Conservation (phyloP, 176 grass and related monocot species). For the Dendrocalamus sinicus region DNA sequence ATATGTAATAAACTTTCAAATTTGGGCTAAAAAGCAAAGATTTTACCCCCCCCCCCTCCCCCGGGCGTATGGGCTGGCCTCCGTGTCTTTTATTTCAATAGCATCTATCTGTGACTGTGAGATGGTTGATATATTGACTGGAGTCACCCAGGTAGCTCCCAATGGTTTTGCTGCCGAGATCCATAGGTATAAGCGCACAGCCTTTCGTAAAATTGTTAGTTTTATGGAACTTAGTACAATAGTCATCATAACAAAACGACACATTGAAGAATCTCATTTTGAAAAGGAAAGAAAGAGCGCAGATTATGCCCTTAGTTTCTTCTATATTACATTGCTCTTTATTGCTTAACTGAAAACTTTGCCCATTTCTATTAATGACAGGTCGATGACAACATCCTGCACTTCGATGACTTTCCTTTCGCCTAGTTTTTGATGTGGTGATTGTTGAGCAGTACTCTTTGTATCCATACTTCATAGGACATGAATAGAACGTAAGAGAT, state of each 20-base stretch:
- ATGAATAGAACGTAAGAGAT: slow-evolving; percentile 57
- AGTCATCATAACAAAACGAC: neutral
- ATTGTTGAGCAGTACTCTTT: slow-evolving; percentile 36
- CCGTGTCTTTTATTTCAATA: neutral
- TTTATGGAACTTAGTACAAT: slow-evolving; percentile 6
- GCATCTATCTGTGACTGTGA: neutral
- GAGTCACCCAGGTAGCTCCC: neutral
- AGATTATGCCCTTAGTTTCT: slow-evolving; percentile 7
- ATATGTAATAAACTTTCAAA: no score
- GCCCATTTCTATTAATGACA: slow-evolving; percentile 35
- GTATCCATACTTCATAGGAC: slow-evolving; percentile 61
- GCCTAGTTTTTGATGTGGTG: slow-evolving; percentile 34
- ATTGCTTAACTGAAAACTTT: slow-evolving; percentile 15
- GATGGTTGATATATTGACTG: neutral
- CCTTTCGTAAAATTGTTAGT: neutral
- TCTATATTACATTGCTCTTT: slow-evolving; percentile 5
- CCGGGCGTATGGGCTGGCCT: neutral
- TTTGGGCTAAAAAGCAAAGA: no score
- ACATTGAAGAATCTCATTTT: neutral
- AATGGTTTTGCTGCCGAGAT: neutral
- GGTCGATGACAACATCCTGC: slow-evolving; percentile 29
- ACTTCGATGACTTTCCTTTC: slow-evolving; percentile 30
- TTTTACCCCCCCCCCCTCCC: no score
- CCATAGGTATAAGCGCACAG: neutral
- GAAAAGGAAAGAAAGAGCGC: neutral